phyloP scores from a whole-genome alignment of 495 filamentous ascomycete species.

The Penicillium ochrochloron region DNA sequence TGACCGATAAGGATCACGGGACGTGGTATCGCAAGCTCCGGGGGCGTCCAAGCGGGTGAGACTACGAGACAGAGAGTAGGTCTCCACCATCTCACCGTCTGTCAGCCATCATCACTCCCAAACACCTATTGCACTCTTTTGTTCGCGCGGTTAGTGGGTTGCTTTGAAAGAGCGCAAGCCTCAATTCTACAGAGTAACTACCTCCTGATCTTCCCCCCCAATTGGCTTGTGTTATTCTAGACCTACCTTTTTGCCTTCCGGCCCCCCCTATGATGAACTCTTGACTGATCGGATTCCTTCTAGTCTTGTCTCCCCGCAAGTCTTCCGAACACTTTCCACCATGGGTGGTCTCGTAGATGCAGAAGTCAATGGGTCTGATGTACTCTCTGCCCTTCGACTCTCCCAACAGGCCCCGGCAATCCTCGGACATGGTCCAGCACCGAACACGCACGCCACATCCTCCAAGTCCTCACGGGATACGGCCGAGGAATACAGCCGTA shows the following conservation, averaged over 20 bases:
- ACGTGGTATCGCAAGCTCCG: conserved; percentile 19
- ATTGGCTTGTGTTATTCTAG: background rate
- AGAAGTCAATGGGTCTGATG: conserved; percentile 39
- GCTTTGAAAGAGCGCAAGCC: background rate
- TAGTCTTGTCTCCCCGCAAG: background rate
- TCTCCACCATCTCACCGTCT: conserved; percentile 9
- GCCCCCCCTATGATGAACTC: background rate
- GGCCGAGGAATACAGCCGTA: conserved; percentile 75
- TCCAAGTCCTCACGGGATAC: conserved; percentile 54
- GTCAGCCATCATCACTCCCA: background rate
- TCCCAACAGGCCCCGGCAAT: conserved; percentile 79
- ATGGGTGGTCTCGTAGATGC: conserved; percentile 27
- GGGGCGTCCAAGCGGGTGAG: background rate
- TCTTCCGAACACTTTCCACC: background rate
- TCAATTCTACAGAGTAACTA: background rate
- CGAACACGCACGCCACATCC: conserved; percentile 55
- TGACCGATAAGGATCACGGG: conserved; percentile 34
- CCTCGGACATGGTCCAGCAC: conserved; percentile 56
- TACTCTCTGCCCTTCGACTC: conserved; percentile 63
- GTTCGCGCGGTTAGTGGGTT: background rate
- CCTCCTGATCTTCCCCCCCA: background rate
- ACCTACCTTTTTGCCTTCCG: background rate
- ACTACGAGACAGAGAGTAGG: background rate
- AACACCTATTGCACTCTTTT: background rate
- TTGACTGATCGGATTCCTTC: conserved; percentile 1